phyloP scores from a whole-genome alignment of 345 rosid species.

The Eucalyptus guilfoylei region DNA sequence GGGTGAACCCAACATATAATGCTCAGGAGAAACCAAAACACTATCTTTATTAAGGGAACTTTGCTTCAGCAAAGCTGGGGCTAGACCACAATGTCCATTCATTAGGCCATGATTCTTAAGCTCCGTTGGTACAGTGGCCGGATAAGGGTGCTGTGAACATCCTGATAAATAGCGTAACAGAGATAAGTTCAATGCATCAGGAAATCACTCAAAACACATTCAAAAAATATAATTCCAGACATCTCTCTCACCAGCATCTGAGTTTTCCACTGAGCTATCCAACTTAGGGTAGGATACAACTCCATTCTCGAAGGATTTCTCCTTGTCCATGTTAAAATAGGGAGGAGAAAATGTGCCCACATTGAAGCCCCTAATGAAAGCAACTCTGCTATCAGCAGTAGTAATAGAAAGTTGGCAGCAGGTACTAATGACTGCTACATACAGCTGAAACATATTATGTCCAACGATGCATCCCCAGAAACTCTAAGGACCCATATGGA shows the following conservation, averaged over 20 bases:
- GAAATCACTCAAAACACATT: not conserved
- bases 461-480: not conserved
- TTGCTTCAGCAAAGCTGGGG: constrained; percentile 18
- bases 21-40: constrained; percentile 25
- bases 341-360: constrained; percentile 15
- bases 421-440: not conserved
- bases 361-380: constrained; percentile 18
- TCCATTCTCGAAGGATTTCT: constrained; percentile 18
- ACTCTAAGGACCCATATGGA: not conserved
- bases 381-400: not conserved
- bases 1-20: constrained; percentile 24
- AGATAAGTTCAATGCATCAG: not conserved
- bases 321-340: constrained; percentile 12
- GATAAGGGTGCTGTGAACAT: constrained; percentile 32
- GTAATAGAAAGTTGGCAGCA: not conserved
- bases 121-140: constrained; percentile 10
- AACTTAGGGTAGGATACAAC: constrained; percentile 21
- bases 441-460: not conserved
- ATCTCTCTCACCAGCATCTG: constrained; percentile 24
- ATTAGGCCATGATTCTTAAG: constrained; percentile 6
- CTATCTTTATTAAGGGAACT: constrained; percentile 14
- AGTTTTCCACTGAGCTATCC: constrained; percentile 12
- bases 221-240: not conserved
- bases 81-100: constrained; percentile 21
- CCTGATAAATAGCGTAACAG: constrained; percentile 18